Conservation (phyloP, 495 filamentous ascomycete species). For the Clavariopsis aquatica region DNA sequence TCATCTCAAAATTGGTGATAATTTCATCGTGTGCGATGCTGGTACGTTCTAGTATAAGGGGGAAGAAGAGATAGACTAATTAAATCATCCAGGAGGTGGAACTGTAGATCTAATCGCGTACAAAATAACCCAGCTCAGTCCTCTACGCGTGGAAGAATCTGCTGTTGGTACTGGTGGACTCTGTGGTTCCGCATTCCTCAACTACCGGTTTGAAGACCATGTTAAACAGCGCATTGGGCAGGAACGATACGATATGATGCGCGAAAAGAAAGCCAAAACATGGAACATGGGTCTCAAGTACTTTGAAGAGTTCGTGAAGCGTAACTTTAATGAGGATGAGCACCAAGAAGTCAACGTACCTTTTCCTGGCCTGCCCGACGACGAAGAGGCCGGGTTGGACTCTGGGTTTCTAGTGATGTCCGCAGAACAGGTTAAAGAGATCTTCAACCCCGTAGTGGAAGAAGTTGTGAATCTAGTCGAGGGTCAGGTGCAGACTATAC, state of each 20-base stretch:
- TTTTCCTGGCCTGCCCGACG: slow-evolving; percentile 71
- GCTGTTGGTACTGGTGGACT: slow-evolving; percentile 56
- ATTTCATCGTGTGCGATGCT: slow-evolving; percentile 48
- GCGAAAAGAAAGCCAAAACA: slow-evolving; percentile 50
- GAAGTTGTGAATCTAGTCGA: slow-evolving; percentile 61
- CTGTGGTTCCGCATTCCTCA: slow-evolving; percentile 50
- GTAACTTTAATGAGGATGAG: slow-evolving; percentile 73
- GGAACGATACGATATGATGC: slow-evolving; percentile 47
- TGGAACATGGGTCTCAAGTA: slow-evolving; percentile 79
- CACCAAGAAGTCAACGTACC: slow-evolving; percentile 69
- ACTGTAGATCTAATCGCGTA: slow-evolving; percentile 50
- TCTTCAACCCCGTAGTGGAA: slow-evolving; percentile 54
- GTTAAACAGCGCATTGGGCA: slow-evolving; percentile 46
- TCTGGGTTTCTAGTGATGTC: slow-evolving; percentile 48
- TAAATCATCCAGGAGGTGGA: slow-evolving; percentile 42
- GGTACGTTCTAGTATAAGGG: slow-evolving; percentile 16
- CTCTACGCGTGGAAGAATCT: slow-evolving; percentile 41
- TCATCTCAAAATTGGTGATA: slow-evolving; percentile 44
- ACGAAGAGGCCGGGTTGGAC: slow-evolving; percentile 50
- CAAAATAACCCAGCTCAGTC: slow-evolving; percentile 45
- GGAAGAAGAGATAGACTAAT: not conserved
- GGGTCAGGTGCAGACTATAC: slow-evolving; percentile 56
- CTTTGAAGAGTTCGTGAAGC: slow-evolving; percentile 63
- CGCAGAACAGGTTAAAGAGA: slow-evolving; percentile 48
- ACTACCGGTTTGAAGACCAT: slow-evolving; percentile 51